Base-by-base conservation (phyloP, 2,329 filamentous ascomycete genomes). In the Ascochyta lentis region DNA sequence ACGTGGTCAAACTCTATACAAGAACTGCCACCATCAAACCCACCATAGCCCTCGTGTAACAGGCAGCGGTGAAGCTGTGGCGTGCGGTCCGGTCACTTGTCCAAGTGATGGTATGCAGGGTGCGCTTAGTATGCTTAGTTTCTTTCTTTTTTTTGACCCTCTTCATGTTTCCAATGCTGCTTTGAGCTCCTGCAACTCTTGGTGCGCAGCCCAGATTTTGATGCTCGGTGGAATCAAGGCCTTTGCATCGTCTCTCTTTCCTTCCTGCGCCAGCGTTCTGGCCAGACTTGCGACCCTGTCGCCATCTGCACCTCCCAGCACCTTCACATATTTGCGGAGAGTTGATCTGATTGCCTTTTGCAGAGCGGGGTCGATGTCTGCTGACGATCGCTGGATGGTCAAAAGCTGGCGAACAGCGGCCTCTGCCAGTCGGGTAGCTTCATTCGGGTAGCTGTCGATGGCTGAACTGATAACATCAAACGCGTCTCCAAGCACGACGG, bases 401-500 rank as follows among this genome's bases (percentile, higher is more conserved):
- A 83, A 67, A 26, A 87, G 73, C 73, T 81, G 80, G 33, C 75
- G 69, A 54, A 84, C 73, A 45, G 83, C 75, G 54, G 79, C 77
- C 64, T 78, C 73, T 37, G 80, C 78, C 48, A 85, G 64, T 27
- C 69, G 69, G 3, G 60, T 54, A 40, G 69, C 70, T 45, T 69
- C 63, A 45, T 67, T 61, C 46, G 75, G 60, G 74, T 75, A 50
- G 19, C 68, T 60, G 60, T 78, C 67, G 34, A 79, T 73, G 22
- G 80, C 77, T 50, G 80, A 79, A 67, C 84, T 87, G 59, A 97
- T 74, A 41, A 82, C 79, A 1, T 81, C 79, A 48, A 97, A 79
- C 7, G 87, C 83, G 55, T 84, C 81, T 45, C 86, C 84, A 58
- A 97, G 77, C 43, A 87, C 89, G 38, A 82, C 80, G 6, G 92